Percentiles rank a stretch among this genome's conserved stretches.
Conservation (phyloP, 1,284 basidiomycete genomes). For the Pseudozyma sp. region DNA sequence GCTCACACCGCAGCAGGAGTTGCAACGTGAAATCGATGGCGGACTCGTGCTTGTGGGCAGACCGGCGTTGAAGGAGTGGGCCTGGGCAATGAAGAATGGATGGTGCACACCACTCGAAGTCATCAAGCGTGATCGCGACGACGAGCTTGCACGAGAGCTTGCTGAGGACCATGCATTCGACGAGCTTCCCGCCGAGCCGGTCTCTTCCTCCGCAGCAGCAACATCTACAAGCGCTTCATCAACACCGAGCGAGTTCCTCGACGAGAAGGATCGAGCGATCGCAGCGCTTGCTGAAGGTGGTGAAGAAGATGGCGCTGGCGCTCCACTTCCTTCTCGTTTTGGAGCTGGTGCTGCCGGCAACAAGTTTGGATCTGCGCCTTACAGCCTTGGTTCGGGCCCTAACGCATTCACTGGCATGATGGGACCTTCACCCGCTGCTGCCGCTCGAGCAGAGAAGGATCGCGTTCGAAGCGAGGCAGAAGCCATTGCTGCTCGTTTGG, state of each 20-base stretch:
- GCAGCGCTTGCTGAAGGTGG: constrained; percentile 34
- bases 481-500: constrained; percentile 54
- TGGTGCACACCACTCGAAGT: constrained; percentile 77
- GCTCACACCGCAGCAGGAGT: constrained; percentile 74
- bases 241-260: constrained; percentile 37
- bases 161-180: constrained; percentile 83
- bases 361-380: constrained; percentile 32
- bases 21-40: constrained; percentile 79
- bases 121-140: constrained; percentile 76
- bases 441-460: constrained; percentile 46
- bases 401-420: constrained; percentile 41
- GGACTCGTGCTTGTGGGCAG: constrained; percentile 89
- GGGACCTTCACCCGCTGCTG: constrained; percentile 32
- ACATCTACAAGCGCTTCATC: constrained; percentile 16
- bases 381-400: constrained; percentile 31
- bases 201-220: constrained; percentile 4
- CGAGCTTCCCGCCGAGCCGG: constrained; percentile 71
- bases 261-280: constrained; percentile 44
- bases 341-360: constrained; percentile 6
- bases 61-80: constrained; percentile 92
- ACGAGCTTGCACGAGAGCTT: constrained; percentile 78
- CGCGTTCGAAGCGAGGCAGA: constrained; percentile 32
- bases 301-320: constrained; percentile 50
- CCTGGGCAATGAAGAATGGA: constrained; percentile 84
- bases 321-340: constrained; percentile 39